These are phyloP conservation scores for Nothophytophthora sp. DNA, from an alignment of 352 stramenopile species.

Conservation along the genomic window DNA sequence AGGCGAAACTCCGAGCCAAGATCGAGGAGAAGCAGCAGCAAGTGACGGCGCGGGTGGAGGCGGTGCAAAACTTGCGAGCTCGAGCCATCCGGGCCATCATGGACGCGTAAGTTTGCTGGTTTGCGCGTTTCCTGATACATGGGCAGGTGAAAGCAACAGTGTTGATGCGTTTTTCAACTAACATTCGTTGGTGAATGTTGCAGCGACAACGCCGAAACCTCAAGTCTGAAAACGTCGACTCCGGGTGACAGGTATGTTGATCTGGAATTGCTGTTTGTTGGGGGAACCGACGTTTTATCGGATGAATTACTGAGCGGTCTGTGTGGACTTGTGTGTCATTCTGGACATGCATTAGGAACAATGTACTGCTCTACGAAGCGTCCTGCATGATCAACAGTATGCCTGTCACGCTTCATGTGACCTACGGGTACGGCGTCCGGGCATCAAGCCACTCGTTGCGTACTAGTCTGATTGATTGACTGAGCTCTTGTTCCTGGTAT, in stretches of 20 bases:
- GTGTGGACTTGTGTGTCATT: neutral
- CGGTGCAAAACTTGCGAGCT: constrained; percentile 57
- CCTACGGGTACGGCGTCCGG: constrained; percentile 52
- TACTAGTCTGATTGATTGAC: too few relatives aligned
- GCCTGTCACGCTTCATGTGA: constrained; percentile 73
- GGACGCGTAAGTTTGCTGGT: constrained; percentile 45
- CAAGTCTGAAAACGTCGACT: constrained; percentile 37
- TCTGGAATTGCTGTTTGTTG: neutral
- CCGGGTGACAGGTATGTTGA: constrained; percentile 29
- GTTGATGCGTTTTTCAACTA: too few relatives aligned
- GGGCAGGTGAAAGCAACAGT: too few relatives aligned
- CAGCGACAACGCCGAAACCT: constrained; percentile 50
- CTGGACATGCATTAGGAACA: constrained; percentile 29
- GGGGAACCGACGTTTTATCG: too few relatives aligned
- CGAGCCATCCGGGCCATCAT: constrained; percentile 63
- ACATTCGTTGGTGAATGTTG: constrained; percentile 1
- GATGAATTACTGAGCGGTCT: too few relatives aligned
- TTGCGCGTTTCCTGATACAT: neutral
- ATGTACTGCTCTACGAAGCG: constrained; percentile 82
- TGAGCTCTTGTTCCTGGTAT: neutral
- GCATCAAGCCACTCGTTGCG: too few relatives aligned
- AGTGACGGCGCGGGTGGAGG: constrained; percentile 58
- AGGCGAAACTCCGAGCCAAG: constrained; percentile 59
- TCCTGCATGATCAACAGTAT: constrained; percentile 74
- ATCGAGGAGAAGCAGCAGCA: constrained; percentile 84